Conservation (phyloP, 805 yeast species). For the Candida sphagnicola region DNA sequence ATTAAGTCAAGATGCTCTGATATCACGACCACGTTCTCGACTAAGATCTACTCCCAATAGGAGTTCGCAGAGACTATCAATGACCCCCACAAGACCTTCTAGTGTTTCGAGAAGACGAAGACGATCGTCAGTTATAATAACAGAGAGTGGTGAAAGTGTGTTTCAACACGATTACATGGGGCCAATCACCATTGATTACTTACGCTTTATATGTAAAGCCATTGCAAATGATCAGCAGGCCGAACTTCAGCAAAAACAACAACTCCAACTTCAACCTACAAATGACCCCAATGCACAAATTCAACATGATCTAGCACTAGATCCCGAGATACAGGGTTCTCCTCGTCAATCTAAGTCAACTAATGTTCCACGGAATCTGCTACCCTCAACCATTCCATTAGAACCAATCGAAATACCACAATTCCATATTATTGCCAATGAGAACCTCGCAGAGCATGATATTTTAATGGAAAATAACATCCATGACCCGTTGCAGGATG, state of each 20-base stretch:
- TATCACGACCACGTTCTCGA: conserved; percentile 6
- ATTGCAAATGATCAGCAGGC: conserved; percentile 7
- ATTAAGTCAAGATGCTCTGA: conserved; percentile 6
- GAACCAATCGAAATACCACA: too few relatives aligned
- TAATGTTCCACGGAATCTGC: too few relatives aligned
- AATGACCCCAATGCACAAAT: too few relatives aligned
- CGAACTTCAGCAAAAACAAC: conserved; percentile 1
- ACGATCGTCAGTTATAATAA: conserved; percentile 23
- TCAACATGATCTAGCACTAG: too few relatives aligned
- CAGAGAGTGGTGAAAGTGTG: conserved; percentile 17
- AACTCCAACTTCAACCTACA: conserved; percentile 3
- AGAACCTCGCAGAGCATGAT: too few relatives aligned
- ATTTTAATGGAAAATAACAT: too few relatives aligned
- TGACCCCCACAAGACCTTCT: conserved; percentile 10
- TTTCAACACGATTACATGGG: conserved; percentile 32
- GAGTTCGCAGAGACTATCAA: not conserved
- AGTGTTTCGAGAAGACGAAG: conserved; percentile 12
- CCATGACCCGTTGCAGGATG: too few relatives aligned
- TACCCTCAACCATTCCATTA: too few relatives aligned
- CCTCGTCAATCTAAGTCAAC: too few relatives aligned
- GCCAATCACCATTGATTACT: conserved; percentile 33
- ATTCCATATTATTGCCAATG: too few relatives aligned
- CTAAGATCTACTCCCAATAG: conserved; percentile 6
- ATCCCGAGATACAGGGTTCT: too few relatives aligned
- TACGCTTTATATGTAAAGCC: conserved; percentile 31